These are phyloP conservation scores for Myriangium duriaei DNA, from an alignment of 2,329 filamentous ascomycete species.

Conservation along the genomic window DNA sequence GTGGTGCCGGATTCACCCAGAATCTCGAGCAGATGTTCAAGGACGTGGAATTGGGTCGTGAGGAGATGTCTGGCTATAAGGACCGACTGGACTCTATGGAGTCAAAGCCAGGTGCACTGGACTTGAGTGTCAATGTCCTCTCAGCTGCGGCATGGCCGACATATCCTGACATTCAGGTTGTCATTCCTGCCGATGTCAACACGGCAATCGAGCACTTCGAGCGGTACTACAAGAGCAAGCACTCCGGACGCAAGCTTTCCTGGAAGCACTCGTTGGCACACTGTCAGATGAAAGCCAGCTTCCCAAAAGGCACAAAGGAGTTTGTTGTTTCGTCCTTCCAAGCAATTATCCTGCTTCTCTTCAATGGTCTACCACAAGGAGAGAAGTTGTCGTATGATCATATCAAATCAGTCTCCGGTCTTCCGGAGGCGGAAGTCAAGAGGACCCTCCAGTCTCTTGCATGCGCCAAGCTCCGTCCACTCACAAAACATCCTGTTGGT, in stretches of 20 bases:
- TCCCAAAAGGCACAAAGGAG: slow-evolving; percentile 72
- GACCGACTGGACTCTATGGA: slow-evolving; percentile 46
- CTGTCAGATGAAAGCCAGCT: slow-evolving; percentile 70
- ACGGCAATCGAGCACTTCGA: slow-evolving; percentile 73
- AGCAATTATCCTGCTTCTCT: slow-evolving; percentile 77
- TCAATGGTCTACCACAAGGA: slow-evolving; percentile 57
- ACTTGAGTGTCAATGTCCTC: slow-evolving; percentile 80
- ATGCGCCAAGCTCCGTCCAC: slow-evolving; percentile 74
- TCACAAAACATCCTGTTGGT: slow-evolving; percentile 74
- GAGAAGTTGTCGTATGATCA: slow-evolving; percentile 62
- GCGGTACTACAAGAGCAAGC: slow-evolving; percentile 74
- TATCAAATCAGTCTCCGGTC: slow-evolving; percentile 60
- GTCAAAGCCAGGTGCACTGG: slow-evolving; percentile 45
- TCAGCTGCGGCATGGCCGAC: slow-evolving; percentile 86
- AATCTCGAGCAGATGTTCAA: slow-evolving; percentile 99
- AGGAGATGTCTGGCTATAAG: slow-evolving; percentile 87
- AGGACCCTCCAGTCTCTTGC: slow-evolving; percentile 91
- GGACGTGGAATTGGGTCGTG: slow-evolving; percentile 83
- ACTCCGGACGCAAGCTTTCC: slow-evolving; percentile 70
- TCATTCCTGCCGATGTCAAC: slow-evolving; percentile 63
- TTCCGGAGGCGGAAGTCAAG: slow-evolving; percentile 65
- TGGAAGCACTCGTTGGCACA: slow-evolving; percentile 95
- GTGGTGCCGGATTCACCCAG: slow-evolving; percentile 85
- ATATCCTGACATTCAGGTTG: slow-evolving; percentile 65
- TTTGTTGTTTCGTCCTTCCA: slow-evolving; percentile 86